These are phyloP conservation scores for Talaromyces sp. DNA, from an alignment of 2,329 filamentous ascomycete species.

Conservation along the genomic window DNA sequence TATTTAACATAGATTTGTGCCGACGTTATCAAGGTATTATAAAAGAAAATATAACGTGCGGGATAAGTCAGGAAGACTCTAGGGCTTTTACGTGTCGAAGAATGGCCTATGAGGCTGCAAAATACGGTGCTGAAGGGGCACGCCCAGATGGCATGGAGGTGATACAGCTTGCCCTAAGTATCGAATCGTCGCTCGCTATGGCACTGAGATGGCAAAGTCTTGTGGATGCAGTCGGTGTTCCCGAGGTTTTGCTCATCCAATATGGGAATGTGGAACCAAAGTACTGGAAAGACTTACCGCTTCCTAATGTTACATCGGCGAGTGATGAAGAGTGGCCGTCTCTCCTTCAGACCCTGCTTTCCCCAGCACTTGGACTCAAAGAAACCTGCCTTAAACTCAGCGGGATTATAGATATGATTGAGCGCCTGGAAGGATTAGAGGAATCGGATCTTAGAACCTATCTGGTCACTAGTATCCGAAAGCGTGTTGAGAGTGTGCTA, in stretches of 20 bases:
- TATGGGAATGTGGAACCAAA: background rate
- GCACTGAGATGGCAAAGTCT: conserved; percentile 1
- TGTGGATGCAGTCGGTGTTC: background rate
- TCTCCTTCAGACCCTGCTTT: background rate
- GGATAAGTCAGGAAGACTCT: background rate
- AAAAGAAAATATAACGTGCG: background rate
- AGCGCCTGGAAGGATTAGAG: background rate
- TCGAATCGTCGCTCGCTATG: background rate
- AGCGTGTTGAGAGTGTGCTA: background rate
- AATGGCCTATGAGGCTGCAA: background rate
- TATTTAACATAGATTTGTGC: no score
- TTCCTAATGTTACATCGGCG: background rate
- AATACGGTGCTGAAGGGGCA: background rate
- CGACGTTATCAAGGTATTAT: background rate
- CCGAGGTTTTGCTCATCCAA: background rate
- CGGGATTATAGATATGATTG: background rate
- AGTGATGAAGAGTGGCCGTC: background rate
- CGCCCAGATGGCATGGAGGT: background rate
- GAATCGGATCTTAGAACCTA: background rate
- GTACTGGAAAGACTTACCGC: background rate
- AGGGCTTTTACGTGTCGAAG: background rate
- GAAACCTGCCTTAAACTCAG: background rate
- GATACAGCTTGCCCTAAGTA: background rate
- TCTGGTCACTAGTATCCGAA: background rate
- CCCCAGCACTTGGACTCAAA: background rate